Evolutionary conservation across 75 land plant species (phyloP), one percentile per base, ranked within the genome.

Genomic region (Ceratopteris richardii): DNA sequence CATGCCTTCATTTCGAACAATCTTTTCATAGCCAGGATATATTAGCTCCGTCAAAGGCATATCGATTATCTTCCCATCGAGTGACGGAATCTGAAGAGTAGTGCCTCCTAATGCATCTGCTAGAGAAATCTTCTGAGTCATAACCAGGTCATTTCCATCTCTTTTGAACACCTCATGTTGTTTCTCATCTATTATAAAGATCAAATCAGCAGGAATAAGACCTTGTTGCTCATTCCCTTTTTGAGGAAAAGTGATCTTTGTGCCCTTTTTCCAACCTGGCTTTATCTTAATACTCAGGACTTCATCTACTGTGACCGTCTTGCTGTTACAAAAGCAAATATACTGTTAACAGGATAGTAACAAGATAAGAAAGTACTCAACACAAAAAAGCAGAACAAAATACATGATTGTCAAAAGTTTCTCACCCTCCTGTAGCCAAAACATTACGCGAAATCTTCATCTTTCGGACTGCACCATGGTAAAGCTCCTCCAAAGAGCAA

Each of bases 371-470:
- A n/a, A n/a, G n/a, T n/a, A n/a, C n/a, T n/a, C n/a, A n/a, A n/a
- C n/a, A n/a, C n/a, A n/a, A n/a, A n/a, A n/a, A n/a, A n/a, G n/a
- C n/a, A n/a, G n/a, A n/a, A n/a, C n/a, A n/a, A n/a, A n/a, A n/a
- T n/a, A n/a, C n/a, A n/a, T n/a, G n/a, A n/a, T 1, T 31, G 19
- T 57, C n/a, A n/a, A n/a, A n/a, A n/a, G n/a, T 2, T 33, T 64
- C 82, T 71, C 47, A 87, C 91, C 91, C 91, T 40, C 56, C 70
- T n/a, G 73, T 21, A 73, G 77, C 83, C 10, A 42, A 23, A 24
- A 74, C 72, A 64, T 81, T 79, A 53, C 93, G 68, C 1, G 92
- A 84, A 44, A 87, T 87, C 70, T 84, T 87, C 92, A 87, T 87
- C 77, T 84, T 87, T 71, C 75, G 77, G 2, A 73, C 75, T 19